A percentile compares a stretch with the other conserved stretches of the same genome.
Conservation (phyloP, 2,329 filamentous ascomycete species). For the Coleophoma eucalyptorum region DNA sequence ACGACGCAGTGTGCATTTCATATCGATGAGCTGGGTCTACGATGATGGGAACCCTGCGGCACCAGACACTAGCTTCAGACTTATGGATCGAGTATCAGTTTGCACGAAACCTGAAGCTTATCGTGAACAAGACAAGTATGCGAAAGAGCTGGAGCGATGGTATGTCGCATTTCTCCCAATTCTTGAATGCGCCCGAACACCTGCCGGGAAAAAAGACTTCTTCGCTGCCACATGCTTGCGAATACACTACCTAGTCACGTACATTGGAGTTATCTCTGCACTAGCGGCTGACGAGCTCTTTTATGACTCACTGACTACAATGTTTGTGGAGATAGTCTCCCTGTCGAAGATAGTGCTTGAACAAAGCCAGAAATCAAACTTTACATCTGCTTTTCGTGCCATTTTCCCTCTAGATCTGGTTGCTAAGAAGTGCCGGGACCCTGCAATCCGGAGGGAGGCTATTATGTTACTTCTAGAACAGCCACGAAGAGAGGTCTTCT, state of each 20-base stretch:
- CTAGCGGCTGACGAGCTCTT: too few relatives aligned
- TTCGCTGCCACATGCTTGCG: background rate
- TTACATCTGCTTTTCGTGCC: constrained; percentile 58
- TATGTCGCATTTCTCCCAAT: background rate
- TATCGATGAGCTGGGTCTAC: too few relatives aligned
- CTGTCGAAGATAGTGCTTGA: background rate
- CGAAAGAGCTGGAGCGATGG: background rate
- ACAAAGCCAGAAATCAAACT: constrained; percentile 48
- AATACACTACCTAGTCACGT: background rate
- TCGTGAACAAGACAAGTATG: background rate
- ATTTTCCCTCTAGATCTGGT: constrained; percentile 60
- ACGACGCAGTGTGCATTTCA: too few relatives aligned
- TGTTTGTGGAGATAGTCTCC: background rate
- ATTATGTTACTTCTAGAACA: background rate
- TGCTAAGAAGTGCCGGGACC: constrained; percentile 35
- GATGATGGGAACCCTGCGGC: too few relatives aligned
- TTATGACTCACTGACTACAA: background rate
- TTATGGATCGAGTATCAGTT: background rate
- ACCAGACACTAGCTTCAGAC: background rate
- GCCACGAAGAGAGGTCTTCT: background rate
- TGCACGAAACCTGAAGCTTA: background rate
- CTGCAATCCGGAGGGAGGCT: background rate
- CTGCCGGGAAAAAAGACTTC: background rate
- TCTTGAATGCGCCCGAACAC: background rate
- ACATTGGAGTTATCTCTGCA: too few relatives aligned